Percentiles rank a stretch among this genome's conserved stretches.
These are phyloP conservation scores for Trichoderma sp. DNA, from an alignment of 2,329 filamentous ascomycete species.

Conservation along the genomic window DNA sequence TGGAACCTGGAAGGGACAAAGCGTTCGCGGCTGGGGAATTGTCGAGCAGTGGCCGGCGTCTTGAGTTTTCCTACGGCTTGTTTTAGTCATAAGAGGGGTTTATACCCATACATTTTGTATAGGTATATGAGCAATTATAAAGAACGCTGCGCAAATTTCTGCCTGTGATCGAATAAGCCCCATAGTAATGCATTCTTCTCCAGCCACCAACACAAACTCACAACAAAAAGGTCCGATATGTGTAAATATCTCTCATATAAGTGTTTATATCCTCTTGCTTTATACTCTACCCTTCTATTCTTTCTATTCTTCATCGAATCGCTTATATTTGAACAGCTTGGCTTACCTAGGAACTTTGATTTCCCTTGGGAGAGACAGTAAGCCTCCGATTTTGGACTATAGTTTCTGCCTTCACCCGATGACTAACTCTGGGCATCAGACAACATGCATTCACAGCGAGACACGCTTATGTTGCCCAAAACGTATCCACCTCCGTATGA, in stretches of 20 bases:
- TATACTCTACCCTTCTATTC: neutral
- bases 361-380: neutral
- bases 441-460: neutral
- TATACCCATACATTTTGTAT: neutral
- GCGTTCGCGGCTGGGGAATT: neutral
- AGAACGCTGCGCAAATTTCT: neutral
- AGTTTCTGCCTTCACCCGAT: neutral
- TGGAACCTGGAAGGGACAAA: neutral
- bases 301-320: neutral
- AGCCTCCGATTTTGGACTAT: neutral
- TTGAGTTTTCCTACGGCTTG: neutral
- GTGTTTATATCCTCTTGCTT: neutral
- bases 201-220: neutral
- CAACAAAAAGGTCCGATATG: neutral
- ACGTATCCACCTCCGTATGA: neutral
- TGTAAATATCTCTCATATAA: neutral
- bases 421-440: neutral
- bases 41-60: slow-evolving; percentile 1
- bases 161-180: neutral
- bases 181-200: neutral
- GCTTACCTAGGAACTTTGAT: neutral
- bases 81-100: neutral
- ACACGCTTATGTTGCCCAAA: no score
- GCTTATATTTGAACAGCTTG: neutral
- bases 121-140: neutral